phyloP scores from a whole-genome alignment of 1,139 yeast species.

The Arxiozyma heterogenica region DNA sequence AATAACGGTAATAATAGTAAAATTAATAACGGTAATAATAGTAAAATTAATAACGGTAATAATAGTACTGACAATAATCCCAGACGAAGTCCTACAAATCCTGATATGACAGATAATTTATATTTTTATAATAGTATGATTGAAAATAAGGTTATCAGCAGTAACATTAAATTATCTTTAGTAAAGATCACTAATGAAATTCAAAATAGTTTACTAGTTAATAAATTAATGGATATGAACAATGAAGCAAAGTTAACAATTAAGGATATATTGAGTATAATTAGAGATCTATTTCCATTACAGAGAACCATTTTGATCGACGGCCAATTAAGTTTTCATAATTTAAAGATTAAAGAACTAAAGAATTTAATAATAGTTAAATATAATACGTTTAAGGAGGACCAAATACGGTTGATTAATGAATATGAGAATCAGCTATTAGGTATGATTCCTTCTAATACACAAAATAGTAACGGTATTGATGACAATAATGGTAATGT shows the following conservation, averaged over 20 bases:
- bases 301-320: slow-evolving; percentile 24
- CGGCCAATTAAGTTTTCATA: slow-evolving; percentile 28
- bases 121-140: background rate
- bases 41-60: background rate
- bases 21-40: background rate
- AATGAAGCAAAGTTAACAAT: slow-evolving; percentile 18
- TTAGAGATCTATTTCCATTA: slow-evolving; percentile 24
- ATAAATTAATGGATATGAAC: slow-evolving; percentile 15
- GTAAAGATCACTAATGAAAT: slow-evolving; percentile 28
- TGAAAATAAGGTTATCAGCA: slow-evolving; percentile 11
- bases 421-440: slow-evolving; percentile 17
- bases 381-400: slow-evolving; percentile 13
- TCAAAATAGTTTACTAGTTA: slow-evolving; percentile 23
- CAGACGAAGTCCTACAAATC: background rate
- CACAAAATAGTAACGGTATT: background rate
- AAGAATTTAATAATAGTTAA: slow-evolving; percentile 15
- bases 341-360: slow-evolving; percentile 22
- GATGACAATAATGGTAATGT: background rate
- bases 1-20: background rate
- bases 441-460: slow-evolving; percentile 5
- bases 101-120: background rate
- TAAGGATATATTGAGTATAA: slow-evolving; percentile 25
- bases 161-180: slow-evolving; percentile 23
- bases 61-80: background rate
- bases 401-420: slow-evolving; percentile 13